Base-by-base conservation (phyloP, 148 eudicot species). In the Camellia granthamiana region DNA sequence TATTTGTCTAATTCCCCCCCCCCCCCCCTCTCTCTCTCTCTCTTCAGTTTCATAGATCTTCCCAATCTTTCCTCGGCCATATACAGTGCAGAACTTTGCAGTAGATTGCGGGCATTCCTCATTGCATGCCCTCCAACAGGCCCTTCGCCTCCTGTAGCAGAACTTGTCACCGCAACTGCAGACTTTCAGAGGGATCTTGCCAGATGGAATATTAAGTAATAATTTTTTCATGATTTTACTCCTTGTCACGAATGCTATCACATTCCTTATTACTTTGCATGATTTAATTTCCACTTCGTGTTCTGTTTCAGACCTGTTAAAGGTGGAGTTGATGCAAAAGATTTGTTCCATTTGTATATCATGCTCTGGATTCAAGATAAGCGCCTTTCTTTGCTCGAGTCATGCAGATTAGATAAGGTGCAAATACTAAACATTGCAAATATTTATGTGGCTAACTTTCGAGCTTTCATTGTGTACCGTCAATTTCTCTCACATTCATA, bases 311-410 rank as follows among this genome's bases (percentile, higher is more conserved):
- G 98, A 82, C 87, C 91, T 76, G 90, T 94, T 66, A 94, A 92
- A 89, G 94, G 95, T 61, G 98, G 98, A 67, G 98, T 94, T 61
- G 97, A 91, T 83, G 98, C 97, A 68, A 94, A 91, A 85, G 98
- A 92, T 78, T 62, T 94, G 88, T 94, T 92, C 85, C 98, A 94
- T 84, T 66, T 92, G 85, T 94, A 94, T 84, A 94, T 94, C 56
- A 85, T 93, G 81, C 89, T 91, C 51, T 94, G 98, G 98, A 94
- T 94, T 79, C 91, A 94, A 82, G 98, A 94, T 86, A 94, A 87
- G 84, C 97, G 97, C 38, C 90, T 91, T 30, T 87, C 94, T 81
- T 82, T 94, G 82, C 97, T 94, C 4, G 98, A 94, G 83, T 82
- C 90, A 64, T 94, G 98, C 88, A 94, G 87, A 76, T 78, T 91